Evolutionary conservation across 176 grass and related monocot genomes (phyloP).

Genomic region (Carex parvula): DNA sequence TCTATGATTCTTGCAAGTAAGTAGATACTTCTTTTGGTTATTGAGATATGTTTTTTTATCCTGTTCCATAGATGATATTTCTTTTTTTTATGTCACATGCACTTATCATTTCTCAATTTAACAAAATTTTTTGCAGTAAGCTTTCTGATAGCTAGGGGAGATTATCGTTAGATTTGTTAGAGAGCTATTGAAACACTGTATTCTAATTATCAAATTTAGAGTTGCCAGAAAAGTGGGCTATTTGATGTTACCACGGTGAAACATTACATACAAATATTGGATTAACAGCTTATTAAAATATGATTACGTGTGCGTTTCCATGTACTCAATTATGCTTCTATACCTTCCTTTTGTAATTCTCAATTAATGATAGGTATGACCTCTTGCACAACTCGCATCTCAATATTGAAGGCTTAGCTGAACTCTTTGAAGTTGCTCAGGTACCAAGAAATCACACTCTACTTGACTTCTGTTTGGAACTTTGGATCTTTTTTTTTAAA

Average conservation of each 20-base stretch:
- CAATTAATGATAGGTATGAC: constrained; percentile 64
- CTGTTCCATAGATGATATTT: neutral
- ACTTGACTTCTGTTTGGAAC: constrained; percentile 14
- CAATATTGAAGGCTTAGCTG: constrained; percentile 76
- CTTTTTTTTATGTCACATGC: neutral
- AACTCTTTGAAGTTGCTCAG: constrained; percentile 85
- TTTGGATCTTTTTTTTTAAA: neutral
- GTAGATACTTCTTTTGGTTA: constrained; percentile 34
- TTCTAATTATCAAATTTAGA: neutral
- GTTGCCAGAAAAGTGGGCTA: neutral
- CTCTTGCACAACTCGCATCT: constrained; percentile 91
- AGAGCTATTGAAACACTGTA: neutral
- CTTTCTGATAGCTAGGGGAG: neutral
- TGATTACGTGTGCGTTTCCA: neutral
- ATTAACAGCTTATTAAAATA: neutral
- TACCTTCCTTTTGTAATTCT: constrained; percentile 19
- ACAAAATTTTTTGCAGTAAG: neutral
- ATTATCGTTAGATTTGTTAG: neutral
- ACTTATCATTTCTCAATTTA: neutral
- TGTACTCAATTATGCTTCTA: constrained; percentile 14
- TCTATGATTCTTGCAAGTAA: constrained; percentile 99
- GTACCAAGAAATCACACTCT: constrained; percentile 37
- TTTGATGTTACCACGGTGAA: neutral
- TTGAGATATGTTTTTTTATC: constrained; percentile 5
- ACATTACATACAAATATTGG: constrained; percentile 19